Evolutionary conservation across 805 yeast genomes (phyloP).

Genomic region (Isabelozyma rhagii): DNA sequence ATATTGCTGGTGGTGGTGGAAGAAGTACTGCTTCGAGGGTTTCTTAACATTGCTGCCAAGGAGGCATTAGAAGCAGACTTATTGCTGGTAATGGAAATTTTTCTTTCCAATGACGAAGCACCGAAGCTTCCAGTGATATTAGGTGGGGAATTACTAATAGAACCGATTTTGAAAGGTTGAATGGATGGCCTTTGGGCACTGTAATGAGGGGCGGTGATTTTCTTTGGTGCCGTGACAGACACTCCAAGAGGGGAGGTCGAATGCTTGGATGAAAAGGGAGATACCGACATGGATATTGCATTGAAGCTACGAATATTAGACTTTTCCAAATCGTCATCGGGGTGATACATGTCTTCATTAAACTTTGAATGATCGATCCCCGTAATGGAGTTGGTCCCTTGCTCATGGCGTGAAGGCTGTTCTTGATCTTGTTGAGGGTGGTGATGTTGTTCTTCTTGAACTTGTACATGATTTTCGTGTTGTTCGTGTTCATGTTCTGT

Average conservation of each 20-base stretch:
- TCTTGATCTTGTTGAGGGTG: background rate
- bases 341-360: background rate
- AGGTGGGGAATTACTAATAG: conserved; percentile 46
- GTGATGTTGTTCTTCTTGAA: background rate
- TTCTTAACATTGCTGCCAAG: conserved; percentile 49
- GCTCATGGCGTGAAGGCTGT: background rate
- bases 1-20: conserved; percentile 26
- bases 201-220: background rate
- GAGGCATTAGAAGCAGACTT: conserved; percentile 52
- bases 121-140: conserved; percentile 20
- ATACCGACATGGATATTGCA: background rate
- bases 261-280: background rate
- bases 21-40: conserved; percentile 46
- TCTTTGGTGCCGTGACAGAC: background rate
- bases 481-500: conserved; percentile 2
- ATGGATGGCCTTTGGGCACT: conserved; percentile 29
- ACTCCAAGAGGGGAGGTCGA: background rate
- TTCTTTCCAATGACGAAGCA: conserved; percentile 30
- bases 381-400: background rate
- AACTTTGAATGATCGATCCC: background rate
- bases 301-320: background rate
- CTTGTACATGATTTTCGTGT: too few relatives aligned
- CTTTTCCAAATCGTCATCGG: background rate
- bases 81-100: conserved; percentile 42
- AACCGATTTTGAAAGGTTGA: conserved; percentile 64